Conservation (phyloP, 306 rosid genomes). For the Ziziphus jujuba region DNA sequence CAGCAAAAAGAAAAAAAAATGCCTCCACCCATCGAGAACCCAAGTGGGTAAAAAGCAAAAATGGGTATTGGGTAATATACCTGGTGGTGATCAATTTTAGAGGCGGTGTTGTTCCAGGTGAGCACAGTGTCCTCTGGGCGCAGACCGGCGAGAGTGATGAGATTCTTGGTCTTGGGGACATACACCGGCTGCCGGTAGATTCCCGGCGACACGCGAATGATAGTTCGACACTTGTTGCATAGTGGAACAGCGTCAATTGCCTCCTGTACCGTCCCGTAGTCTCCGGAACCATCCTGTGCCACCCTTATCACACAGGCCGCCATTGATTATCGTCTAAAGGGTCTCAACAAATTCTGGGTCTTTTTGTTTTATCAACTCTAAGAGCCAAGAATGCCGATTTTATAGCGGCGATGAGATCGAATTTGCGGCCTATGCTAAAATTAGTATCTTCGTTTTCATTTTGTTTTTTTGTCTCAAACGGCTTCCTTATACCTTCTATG, state of each 20-base stretch:
- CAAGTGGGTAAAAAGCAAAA: constrained; percentile 17
- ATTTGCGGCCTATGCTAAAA: background rate
- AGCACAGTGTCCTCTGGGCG: constrained; percentile 64
- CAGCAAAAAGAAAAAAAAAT: background rate
- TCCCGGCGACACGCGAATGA: constrained; percentile 76
- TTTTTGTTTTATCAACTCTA: background rate
- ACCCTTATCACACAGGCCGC: constrained; percentile 55
- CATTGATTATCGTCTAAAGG: constrained; percentile 36
- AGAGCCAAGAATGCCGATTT: background rate
- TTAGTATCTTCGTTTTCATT: background rate
- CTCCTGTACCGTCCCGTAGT: constrained; percentile 73
- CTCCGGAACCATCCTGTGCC: constrained; percentile 66
- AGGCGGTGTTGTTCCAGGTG: constrained; percentile 85
- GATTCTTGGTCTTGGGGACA: constrained; percentile 82
- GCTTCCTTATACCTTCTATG: background rate
- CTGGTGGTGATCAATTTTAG: constrained; percentile 71
- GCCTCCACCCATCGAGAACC: constrained; percentile 15
- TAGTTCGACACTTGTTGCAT: constrained; percentile 60
- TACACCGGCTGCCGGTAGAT: constrained; percentile 74
- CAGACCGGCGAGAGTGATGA: constrained; percentile 64
- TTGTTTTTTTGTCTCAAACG: background rate
- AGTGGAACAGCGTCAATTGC: constrained; percentile 85
- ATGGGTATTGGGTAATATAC: too few relatives aligned
- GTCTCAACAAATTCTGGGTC: background rate
- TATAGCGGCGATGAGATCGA: constrained; percentile 15